Conservation (phyloP, 257 asterid genomes). For the Vinca minor region DNA sequence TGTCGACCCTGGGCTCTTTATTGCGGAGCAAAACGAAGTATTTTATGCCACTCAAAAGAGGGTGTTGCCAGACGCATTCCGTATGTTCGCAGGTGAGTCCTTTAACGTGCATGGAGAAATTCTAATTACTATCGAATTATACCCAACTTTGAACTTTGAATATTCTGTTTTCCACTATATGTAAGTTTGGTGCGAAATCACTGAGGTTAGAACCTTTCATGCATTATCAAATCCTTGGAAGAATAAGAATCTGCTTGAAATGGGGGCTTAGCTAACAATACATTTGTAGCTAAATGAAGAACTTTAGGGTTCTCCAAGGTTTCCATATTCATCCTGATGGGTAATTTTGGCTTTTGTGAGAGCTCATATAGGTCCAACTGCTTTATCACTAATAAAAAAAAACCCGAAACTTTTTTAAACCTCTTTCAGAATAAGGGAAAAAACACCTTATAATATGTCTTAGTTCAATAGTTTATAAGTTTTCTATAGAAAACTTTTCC, state of each 20-base stretch:
- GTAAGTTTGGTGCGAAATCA: too few species aligned
- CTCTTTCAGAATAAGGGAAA: neutral
- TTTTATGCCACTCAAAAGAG: constrained; percentile 81
- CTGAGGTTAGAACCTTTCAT: too few species aligned
- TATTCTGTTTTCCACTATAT: too few species aligned
- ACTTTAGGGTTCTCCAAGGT: neutral
- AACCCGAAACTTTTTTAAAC: too few species aligned
- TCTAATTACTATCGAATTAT: too few species aligned
- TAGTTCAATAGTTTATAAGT: neutral
- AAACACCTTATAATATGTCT: neutral
- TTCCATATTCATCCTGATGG: neutral
- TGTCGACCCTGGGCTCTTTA: constrained; percentile 80
- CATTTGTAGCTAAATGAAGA: neutral
- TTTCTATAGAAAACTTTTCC: neutral
- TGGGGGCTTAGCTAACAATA: too few species aligned
- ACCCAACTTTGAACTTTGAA: too few species aligned
- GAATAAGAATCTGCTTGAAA: too few species aligned
- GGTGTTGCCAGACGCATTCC: constrained; percentile 73
- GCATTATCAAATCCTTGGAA: too few species aligned
- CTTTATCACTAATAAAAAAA: neutral
- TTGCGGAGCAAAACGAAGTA: constrained; percentile 49
- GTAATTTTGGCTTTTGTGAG: neutral
- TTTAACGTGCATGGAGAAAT: neutral
- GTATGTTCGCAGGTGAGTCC: constrained; percentile 58
- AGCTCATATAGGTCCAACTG: neutral